Conservation (phyloP, 352 stramenopile species). For the Globisporangium canariense region DNA sequence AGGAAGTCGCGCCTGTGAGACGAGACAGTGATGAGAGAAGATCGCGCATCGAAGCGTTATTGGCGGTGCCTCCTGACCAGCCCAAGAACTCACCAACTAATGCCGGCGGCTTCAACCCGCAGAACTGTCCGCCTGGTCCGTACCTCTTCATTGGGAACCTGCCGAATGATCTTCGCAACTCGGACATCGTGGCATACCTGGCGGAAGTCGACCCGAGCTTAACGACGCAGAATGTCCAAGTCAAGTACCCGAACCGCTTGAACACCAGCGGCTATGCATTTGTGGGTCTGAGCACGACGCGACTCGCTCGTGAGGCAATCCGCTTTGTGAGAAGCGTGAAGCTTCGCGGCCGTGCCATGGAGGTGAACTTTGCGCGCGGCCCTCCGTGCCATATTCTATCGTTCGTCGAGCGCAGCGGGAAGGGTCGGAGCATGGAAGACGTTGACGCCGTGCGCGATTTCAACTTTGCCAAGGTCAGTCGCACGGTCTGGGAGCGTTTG, state of each 20-base stretch:
- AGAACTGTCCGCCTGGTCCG: constrained; percentile 54
- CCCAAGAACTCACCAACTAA: constrained; percentile 11
- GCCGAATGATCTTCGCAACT: constrained; percentile 29
- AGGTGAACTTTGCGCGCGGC: constrained; percentile 68
- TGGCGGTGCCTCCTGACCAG: constrained; percentile 4
- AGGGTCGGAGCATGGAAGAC: constrained; percentile 26
- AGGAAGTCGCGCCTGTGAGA: background rate
- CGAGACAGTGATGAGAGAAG: constrained; percentile 18
- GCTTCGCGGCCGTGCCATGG: constrained; percentile 37
- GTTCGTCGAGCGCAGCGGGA: constrained; percentile 54
- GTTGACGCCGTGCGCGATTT: constrained; percentile 41
- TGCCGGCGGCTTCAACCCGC: constrained; percentile 14
- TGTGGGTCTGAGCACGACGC: constrained; percentile 50
- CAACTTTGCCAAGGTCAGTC: constrained; percentile 41
- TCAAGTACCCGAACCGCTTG: constrained; percentile 44
- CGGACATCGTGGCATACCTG: constrained; percentile 57
- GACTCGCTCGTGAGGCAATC: constrained; percentile 55
- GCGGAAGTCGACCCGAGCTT: constrained; percentile 44
- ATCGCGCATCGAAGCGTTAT: constrained; percentile 3
- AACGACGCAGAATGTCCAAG: constrained; percentile 42
- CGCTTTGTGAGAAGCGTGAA: constrained; percentile 36
- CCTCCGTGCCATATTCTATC: constrained; percentile 57
- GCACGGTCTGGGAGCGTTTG: constrained; percentile 45
- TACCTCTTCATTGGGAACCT: constrained; percentile 78
- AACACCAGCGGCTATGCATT: constrained; percentile 51